A percentile compares a stretch with the other conserved stretches of the same genome.
phyloP scores from a whole-genome alignment of 2,329 filamentous ascomycete species.

The Fusarium chuoi region DNA sequence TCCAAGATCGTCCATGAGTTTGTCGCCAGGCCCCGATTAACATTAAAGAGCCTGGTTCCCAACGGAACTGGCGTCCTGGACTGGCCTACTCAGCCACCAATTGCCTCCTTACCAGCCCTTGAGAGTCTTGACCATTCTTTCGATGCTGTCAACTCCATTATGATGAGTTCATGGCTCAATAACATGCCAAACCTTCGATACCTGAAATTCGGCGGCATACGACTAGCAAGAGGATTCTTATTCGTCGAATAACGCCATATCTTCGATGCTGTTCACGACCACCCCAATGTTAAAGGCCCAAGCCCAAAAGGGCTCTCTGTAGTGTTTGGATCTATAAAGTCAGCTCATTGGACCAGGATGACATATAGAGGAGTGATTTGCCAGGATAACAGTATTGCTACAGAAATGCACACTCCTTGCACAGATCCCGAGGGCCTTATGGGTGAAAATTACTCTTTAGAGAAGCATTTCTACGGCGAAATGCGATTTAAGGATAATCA shows the following conservation, averaged over 20 bases:
- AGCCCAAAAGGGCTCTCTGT: background rate
- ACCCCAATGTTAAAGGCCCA: background rate
- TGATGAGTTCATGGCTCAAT: background rate
- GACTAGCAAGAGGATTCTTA: no score
- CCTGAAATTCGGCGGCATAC: rapidly evolving
- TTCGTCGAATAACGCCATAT: background rate
- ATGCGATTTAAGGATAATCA: background rate
- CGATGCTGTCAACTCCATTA: background rate
- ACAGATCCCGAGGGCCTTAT: background rate
- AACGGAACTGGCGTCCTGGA: background rate
- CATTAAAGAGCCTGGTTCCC: background rate
- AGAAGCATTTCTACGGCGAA: background rate
- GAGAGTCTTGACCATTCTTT: background rate
- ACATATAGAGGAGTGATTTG: background rate
- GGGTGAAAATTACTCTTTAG: background rate
- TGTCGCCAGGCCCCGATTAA: background rate
- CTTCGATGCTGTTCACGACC: background rate
- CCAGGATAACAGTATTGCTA: background rate
- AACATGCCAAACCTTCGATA: background rate
- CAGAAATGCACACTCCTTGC: background rate
- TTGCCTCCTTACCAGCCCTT: background rate
- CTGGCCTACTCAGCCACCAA: background rate
- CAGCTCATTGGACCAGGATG: background rate
- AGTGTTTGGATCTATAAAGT: no score
- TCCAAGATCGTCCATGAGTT: background rate